Base-by-base conservation (phyloP, 2,329 filamentous ascomycete species). In the Sporothrix pseudoabietina region DNA sequence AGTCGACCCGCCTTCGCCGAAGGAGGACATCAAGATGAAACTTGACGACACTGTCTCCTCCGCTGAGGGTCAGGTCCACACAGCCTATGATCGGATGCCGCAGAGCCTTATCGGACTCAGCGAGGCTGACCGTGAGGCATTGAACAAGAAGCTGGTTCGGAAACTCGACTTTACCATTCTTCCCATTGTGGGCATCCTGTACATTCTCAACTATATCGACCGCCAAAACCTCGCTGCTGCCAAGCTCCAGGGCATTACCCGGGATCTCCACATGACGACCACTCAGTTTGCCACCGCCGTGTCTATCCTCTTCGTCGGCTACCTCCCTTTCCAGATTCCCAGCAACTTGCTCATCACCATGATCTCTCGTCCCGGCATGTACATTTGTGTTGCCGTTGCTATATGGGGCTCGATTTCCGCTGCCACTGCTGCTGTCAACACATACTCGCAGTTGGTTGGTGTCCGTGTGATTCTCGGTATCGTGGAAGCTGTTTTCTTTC, bases 291-390 rank as follows among this genome's bases (percentile, higher is more conserved):
- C 91, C 75, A 80, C 81, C 7, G 84, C 90, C 0, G 82, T 91
- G 0, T 88, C 87, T 1, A 78, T 87, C 71, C 90, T 91, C 80
- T 91, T 90, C 77, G 84, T 91, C 76, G 85, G 85, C 4, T 91
- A 91, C 78, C 89, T 91, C 72, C 71, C 89, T 35, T 88, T 89
- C 76, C 85, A 90, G 77, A 88, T 91, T 47, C 88, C 89, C 0
- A 84, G 83, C 71, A 91, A 88, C 76, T 85, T 90, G 55, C 6
- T 72, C 26, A 74, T 75, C 57, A 75, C 71, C 72, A 72, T 71
- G 41, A 66, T 75, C 14, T 14, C 72, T 8, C 74, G 72, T n/a
- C 74, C 75, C 19, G 73, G 72, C 35, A 35, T 63, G 35, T 76
- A 76, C 63, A 72, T 76, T 8, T 69, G 71, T 22, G 39, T 16